These are phyloP conservation scores for Eutrema yunnanense DNA, from an alignment of 345 rosid species.

Conservation along the genomic window DNA sequence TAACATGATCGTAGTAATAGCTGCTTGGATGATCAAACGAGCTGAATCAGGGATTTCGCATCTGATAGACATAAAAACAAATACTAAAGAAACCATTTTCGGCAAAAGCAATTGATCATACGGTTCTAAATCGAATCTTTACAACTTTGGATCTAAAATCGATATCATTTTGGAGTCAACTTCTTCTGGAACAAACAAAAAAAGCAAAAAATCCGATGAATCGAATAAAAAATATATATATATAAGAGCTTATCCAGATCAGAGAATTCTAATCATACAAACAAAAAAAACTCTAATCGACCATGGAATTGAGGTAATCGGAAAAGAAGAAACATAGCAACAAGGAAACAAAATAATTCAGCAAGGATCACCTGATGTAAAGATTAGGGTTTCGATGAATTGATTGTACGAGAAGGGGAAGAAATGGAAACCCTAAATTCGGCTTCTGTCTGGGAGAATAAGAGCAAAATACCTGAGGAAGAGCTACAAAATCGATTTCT, in stretches of 20 bases:
- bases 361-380: slow-evolving; percentile 3
- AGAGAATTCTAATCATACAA: neutral
- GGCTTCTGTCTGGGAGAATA: slow-evolving; percentile 8
- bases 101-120: neutral
- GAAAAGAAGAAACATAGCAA: neutral
- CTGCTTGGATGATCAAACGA: neutral
- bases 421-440: slow-evolving; percentile 17
- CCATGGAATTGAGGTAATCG: neutral
- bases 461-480: slow-evolving; percentile 5
- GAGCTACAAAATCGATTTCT: slow-evolving; percentile 25
- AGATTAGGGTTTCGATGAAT: slow-evolving; percentile 25
- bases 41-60: neutral
- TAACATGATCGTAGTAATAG: neutral
- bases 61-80: neutral
- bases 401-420: neutral
- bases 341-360: neutral
- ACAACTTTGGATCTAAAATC: neutral
- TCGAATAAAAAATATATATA: neutral
- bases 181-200: neutral
- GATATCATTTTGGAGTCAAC: neutral
- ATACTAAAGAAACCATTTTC: neutral
- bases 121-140: neutral
- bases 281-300: neutral
- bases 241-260: neutral
- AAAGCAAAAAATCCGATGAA: neutral